Evolutionary conservation across 106 monocot genomes (phyloP).

Genomic region (Dendrobium officinale): DNA sequence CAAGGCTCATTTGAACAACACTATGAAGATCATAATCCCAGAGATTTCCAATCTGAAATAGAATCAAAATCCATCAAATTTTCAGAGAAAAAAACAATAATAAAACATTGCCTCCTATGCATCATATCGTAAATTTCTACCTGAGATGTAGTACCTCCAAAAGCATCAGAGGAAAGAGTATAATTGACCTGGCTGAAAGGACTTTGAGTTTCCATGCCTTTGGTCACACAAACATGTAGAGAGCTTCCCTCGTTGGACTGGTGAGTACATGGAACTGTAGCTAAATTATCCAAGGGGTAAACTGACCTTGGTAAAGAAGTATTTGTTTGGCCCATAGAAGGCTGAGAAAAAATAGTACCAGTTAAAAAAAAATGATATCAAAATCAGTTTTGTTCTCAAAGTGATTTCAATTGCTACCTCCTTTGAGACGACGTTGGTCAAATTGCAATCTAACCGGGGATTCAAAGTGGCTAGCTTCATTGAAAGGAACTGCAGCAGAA

Average conservation of each 20-base stretch:
- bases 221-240: background rate
- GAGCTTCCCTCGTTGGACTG: background rate
- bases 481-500: conserved; percentile 47
- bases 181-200: conserved; percentile 8
- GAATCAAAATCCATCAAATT: too few relatives aligned
- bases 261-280: background rate
- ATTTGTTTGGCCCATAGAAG: background rate
- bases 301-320: background rate
- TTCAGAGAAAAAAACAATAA: background rate
- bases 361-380: background rate
- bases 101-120: background rate
- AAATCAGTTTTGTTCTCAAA: background rate
- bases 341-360: background rate
- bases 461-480: conserved; percentile 59
- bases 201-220: conserved; percentile 11
- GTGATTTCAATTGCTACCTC: conserved; percentile 38
- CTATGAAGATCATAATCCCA: conserved; percentile 64
- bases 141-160: conserved; percentile 38
- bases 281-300: background rate
- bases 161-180: conserved; percentile 23
- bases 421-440: conserved; percentile 44
- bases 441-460: conserved; percentile 30
- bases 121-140: conserved; percentile 18
- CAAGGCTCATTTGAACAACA: conserved; percentile 48
- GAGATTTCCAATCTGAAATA: conserved; percentile 31